Conservation (phyloP, 352 stramenopile genomes). For the Globisporangium recalcitrans region DNA sequence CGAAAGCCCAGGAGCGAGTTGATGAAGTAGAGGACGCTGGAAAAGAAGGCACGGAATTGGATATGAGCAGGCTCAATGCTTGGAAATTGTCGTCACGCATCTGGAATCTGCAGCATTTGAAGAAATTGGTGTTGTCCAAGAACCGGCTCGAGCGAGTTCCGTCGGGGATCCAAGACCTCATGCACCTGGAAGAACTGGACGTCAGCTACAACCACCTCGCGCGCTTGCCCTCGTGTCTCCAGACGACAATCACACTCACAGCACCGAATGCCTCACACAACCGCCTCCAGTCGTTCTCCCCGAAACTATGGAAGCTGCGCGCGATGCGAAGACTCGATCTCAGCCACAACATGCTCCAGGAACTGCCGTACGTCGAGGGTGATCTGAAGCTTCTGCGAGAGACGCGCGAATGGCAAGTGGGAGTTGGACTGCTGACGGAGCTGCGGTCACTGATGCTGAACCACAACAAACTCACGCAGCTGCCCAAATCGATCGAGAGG, state of each 20-base stretch:
- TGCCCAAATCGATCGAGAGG: constrained; percentile 47
- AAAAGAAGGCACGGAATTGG: constrained; percentile 22
- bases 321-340: constrained; percentile 43
- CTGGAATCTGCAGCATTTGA: constrained; percentile 58
- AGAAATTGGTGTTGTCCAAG: constrained; percentile 33
- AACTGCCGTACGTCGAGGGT: constrained; percentile 60
- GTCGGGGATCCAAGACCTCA: constrained; percentile 69
- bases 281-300: constrained; percentile 51
- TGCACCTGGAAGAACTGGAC: constrained; percentile 45
- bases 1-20: constrained; percentile 49
- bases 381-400: constrained; percentile 66
- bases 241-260: constrained; percentile 47
- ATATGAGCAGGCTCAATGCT: constrained; percentile 48
- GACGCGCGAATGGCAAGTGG: constrained; percentile 69
- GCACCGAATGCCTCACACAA: constrained; percentile 52
- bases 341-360: constrained; percentile 42
- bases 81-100: constrained; percentile 58
- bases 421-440: constrained; percentile 37
- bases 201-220: constrained; percentile 56
- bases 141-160: constrained; percentile 57
- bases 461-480: constrained; percentile 43
- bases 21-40: constrained; percentile 42
- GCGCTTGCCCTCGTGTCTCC: constrained; percentile 55
- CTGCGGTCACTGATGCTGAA: constrained; percentile 42
- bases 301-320: constrained; percentile 60